Base-by-base conservation (phyloP, 176 grass and related monocot species). In the Panicum miliaceum region DNA sequence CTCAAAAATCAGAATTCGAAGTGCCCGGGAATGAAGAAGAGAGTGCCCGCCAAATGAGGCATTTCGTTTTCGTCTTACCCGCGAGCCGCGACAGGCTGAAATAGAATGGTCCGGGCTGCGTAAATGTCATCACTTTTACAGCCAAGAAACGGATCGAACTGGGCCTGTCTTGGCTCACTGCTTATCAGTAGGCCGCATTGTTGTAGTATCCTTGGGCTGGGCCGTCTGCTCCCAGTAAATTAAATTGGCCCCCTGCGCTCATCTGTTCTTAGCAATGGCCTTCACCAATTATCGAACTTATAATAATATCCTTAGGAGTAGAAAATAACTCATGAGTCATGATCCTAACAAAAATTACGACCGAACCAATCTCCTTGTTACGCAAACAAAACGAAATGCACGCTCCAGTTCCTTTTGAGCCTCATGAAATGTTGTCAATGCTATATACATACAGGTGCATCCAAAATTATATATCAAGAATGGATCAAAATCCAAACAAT, bases 21-120 rank as follows among this genome's bases (percentile, higher is more conserved):
- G 41, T 68, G 36, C 74, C 64, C 64, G 86, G 54, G 68, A 80
- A 84, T 12, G 11, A 32, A 73, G 11, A 27, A 65, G 67, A 64
- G 6, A 73, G 58, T 29, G 9, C 27, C 68, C 82, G 87, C 46
- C 68, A 79, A 66, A 12, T 4, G 8, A 16, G 25, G 3, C 1
- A 65, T 77, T 65, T 79, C 26, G 8, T 63, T 57, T 58, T 45
- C 20, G 40, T 18, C 22, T 73, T 29, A 9, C 12, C 43, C 12
- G 34, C 4, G 3, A 61, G 36, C 22, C 12, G 43, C 9, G 7
- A 22, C 15, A 35, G 43, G 57, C 54, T 8, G 5, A 22, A 53
- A 20, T 29, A 42, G 20, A 36, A 66, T 65, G 46, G 57, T 7
- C 45, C 3, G 45, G 38, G 25, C 36, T 19, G 35, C 20, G 22